These are phyloP conservation scores for Nigrograna mackinnonii DNA, from an alignment of 2,329 filamentous ascomycete genomes.

Conservation along the genomic window DNA sequence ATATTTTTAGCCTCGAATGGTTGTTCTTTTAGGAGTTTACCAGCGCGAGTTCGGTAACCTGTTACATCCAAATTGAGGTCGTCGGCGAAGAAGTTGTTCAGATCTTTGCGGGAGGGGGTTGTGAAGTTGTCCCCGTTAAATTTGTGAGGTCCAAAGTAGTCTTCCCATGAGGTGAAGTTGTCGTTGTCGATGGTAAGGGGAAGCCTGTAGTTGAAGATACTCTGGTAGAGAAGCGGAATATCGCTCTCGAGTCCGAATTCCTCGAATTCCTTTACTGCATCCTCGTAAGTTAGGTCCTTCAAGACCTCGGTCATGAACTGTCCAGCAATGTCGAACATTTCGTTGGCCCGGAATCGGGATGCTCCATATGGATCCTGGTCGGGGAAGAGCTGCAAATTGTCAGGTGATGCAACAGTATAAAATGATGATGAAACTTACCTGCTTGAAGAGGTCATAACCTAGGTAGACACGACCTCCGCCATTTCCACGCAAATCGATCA, in stretches of 20 bases:
- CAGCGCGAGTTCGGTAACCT: slow-evolving; percentile 19
- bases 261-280: slow-evolving; percentile 12
- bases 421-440: slow-evolving; percentile 19
- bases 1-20: slow-evolving; percentile 35
- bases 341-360: slow-evolving; percentile 47
- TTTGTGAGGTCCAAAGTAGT: slow-evolving; percentile 31
- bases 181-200: slow-evolving; percentile 18
- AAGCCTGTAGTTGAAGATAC: slow-evolving; percentile 25
- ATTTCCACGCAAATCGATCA: slow-evolving; percentile 65
- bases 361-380: slow-evolving; percentile 41
- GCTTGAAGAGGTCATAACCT: slow-evolving; percentile 48
- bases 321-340: slow-evolving; percentile 23
- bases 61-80: slow-evolving; percentile 8
- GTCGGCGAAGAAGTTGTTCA: slow-evolving; percentile 21
- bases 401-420: neutral
- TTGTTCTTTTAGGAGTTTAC: slow-evolving; percentile 16
- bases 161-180: slow-evolving; percentile 34
- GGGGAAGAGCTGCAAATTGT: slow-evolving; percentile 48
- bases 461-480: slow-evolving; percentile 51
- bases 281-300: slow-evolving; percentile 12
- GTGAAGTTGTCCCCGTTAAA: slow-evolving; percentile 32
- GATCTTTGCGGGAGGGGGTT: slow-evolving; percentile 13
- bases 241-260: slow-evolving; percentile 7
- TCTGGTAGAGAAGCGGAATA: slow-evolving; percentile 8
- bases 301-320: slow-evolving; percentile 12